Evolutionary conservation across 441 rosid species (phyloP).

Genomic region (Eutrema salsugineum): DNA sequence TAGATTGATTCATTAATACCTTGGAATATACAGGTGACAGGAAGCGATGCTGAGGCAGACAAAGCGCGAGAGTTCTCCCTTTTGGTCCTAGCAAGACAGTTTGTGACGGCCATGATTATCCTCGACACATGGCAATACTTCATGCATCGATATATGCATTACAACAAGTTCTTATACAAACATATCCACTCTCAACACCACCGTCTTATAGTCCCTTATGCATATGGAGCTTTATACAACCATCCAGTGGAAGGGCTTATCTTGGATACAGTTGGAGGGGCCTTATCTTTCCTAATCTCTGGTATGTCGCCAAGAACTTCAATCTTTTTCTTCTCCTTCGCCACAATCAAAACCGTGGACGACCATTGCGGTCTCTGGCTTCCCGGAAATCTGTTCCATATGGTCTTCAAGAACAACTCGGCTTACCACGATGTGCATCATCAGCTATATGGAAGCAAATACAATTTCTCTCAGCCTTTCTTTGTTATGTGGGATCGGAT

Average conservation of each 20-base stretch:
- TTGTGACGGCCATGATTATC: slow-evolving; percentile 63
- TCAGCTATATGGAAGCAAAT: slow-evolving; percentile 74
- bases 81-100: slow-evolving; percentile 45
- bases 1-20: background rate
- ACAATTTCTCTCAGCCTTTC: slow-evolving; percentile 86
- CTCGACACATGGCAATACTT: slow-evolving; percentile 88
- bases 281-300: slow-evolving; percentile 58
- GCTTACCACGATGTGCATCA: slow-evolving; percentile 89
- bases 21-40: slow-evolving; percentile 46
- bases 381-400: slow-evolving; percentile 77
- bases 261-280: slow-evolving; percentile 76
- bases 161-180: slow-evolving; percentile 71
- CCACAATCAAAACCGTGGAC: slow-evolving; percentile 78
- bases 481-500: slow-evolving; percentile 77
- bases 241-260: slow-evolving; percentile 80
- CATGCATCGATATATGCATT: slow-evolving; percentile 84
- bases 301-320: slow-evolving; percentile 88
- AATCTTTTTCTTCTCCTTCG: slow-evolving; percentile 76
- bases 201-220: slow-evolving; percentile 77
- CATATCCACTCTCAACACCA: slow-evolving; percentile 85
- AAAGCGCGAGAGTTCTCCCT: slow-evolving; percentile 36
- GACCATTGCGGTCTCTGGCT: slow-evolving; percentile 86
- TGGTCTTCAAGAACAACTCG: slow-evolving; percentile 65
- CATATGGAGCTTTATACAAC: slow-evolving; percentile 77
- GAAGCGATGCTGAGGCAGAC: slow-evolving; percentile 35